Conservation (phyloP, 345 rosid species). For the Eucalyptus sp. region DNA sequence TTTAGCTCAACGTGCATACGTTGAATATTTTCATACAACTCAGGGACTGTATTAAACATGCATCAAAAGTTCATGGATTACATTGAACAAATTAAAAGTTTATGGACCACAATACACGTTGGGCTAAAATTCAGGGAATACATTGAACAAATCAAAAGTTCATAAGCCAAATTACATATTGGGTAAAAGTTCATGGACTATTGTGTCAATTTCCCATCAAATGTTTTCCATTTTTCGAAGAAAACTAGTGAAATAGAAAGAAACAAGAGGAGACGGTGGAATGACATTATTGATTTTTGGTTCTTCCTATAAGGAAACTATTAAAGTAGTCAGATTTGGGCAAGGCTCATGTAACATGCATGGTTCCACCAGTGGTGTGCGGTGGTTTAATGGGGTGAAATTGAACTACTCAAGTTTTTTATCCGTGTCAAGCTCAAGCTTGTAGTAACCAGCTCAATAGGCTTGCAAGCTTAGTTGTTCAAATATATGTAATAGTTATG, state of each 20-base stretch:
- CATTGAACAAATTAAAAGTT: no score
- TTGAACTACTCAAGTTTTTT: neutral
- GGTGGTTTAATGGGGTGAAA: neutral
- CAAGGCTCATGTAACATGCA: neutral
- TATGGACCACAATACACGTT: rapidly evolving
- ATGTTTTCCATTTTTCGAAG: neutral
- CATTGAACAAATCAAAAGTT: no score
- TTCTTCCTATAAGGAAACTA: neutral
- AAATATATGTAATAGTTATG: neutral
- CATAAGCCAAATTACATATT: no score
- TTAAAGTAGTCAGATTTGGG: neutral
- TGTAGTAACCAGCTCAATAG: neutral
- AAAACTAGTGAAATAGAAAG: neutral
- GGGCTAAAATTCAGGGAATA: no score
- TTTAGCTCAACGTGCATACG: no score
- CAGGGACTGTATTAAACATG: no score
- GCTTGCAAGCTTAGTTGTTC: neutral
- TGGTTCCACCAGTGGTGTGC: no score
- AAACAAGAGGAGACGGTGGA: neutral
- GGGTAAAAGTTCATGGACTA: rapidly evolving
- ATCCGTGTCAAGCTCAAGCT: neutral
- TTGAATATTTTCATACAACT: no score
- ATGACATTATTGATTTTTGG: neutral
- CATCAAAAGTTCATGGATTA: no score
- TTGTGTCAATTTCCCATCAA: no score